Percentiles rank a stretch among this genome's conserved stretches.
Conservation (phyloP, 371 early-diverging fungal species). For the Circinella umbellata region DNA sequence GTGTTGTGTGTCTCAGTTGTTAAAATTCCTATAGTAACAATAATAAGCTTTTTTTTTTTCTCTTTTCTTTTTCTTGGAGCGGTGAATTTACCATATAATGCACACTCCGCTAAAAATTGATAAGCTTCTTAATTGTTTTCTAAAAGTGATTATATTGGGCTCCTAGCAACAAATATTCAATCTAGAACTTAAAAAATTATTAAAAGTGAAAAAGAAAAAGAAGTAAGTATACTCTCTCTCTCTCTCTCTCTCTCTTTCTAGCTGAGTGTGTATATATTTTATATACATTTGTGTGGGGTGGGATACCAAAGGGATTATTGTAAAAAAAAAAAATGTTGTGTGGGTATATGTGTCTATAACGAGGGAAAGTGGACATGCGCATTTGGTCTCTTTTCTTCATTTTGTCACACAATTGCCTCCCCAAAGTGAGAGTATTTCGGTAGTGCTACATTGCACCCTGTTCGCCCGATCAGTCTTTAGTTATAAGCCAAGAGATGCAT, state of each 20-base stretch:
- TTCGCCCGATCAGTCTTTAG: neutral
- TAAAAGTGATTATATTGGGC: no score
- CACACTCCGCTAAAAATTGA: no score
- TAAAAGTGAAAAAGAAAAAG: no score
- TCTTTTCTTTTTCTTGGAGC: neutral
- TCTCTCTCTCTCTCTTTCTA: no score
- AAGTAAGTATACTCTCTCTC: no score
- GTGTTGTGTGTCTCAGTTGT: no score
- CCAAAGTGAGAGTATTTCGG: neutral
- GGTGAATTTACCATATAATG: neutral
- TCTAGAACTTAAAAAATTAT: no score
- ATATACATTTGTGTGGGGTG: neutral
- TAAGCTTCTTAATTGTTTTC: no score
- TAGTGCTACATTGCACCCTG: conserved; percentile 7
- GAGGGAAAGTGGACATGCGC: neutral
- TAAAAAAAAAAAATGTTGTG: no score
- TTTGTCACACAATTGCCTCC: neutral
- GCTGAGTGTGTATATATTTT: no score
- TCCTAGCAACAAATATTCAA: no score
- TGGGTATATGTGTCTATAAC: neutral
- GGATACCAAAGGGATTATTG: neutral
- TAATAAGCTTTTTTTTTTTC: neutral
- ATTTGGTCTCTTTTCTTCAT: neutral
- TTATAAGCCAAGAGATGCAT: neutral
- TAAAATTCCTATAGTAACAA: neutral